Evolutionary conservation across 495 filamentous ascomycete genomes (phyloP).

Genomic region (Neurospora discreta): DNA sequence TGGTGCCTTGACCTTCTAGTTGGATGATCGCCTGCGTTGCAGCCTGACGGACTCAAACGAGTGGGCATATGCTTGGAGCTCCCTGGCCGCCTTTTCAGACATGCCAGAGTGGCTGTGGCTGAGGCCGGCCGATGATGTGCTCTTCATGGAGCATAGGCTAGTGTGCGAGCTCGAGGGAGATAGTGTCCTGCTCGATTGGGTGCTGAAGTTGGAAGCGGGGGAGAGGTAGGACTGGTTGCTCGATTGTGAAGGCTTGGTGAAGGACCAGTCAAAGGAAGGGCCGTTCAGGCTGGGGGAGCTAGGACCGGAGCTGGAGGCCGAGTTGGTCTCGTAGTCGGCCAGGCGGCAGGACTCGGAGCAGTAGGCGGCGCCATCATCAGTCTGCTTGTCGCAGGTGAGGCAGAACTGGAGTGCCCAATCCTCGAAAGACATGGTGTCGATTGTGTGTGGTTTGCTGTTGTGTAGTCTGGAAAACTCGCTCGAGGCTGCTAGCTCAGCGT

Average conservation of each 20-base stretch:
- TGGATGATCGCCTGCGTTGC: constrained; percentile 40
- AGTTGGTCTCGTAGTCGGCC: constrained; percentile 70
- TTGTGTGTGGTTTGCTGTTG: constrained; percentile 8
- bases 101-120: constrained; percentile 45
- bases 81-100: constrained; percentile 64
- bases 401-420: constrained; percentile 91
- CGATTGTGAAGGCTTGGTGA: constrained; percentile 20
- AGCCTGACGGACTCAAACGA: constrained; percentile 73
- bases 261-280: constrained; percentile 37
- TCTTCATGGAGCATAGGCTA: constrained; percentile 70
- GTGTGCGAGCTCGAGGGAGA: constrained; percentile 78
- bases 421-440: constrained; percentile 40
- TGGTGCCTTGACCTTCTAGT: constrained; percentile 1
- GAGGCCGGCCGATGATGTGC: constrained; percentile 42
- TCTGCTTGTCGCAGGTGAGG: constrained; percentile 87
- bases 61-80: constrained; percentile 75
- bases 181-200: constrained; percentile 34
- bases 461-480: not conserved
- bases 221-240: constrained; percentile 53
- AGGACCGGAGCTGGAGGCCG: constrained; percentile 42
- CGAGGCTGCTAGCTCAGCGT: not conserved
- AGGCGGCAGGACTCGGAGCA: constrained; percentile 90
- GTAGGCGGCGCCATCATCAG: constrained; percentile 62
- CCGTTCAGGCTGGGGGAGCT: constrained; percentile 37
- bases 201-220: constrained; percentile 50